Percentiles rank a stretch among this genome's conserved stretches.
Evolutionary conservation across 495 filamentous ascomycete genomes (phyloP).

Genomic region (Ramalina intermedia): DNA sequence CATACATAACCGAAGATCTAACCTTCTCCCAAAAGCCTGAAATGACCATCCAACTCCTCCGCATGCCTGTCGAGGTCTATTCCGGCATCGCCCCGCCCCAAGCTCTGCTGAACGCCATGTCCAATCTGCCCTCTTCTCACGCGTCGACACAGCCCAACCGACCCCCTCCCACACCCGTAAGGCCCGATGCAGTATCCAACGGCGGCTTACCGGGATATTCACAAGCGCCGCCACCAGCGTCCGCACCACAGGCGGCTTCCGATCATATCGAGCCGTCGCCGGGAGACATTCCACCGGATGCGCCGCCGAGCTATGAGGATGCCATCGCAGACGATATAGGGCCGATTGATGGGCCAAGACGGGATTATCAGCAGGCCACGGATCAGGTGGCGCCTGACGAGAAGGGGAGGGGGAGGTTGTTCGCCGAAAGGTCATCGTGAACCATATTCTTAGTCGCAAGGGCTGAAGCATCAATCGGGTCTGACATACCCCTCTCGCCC

Average conservation of each 20-base stretch:
- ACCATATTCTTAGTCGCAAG: too few species aligned
- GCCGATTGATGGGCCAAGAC: conserved; percentile 47
- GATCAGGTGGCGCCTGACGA: neutral
- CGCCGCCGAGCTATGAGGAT: conserved; percentile 75
- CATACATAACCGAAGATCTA: neutral
- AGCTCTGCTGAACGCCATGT: conserved; percentile 57
- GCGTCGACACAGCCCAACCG: conserved; percentile 15
- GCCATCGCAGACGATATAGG: conserved; percentile 68
- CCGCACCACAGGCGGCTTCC: neutral
- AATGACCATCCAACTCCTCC: conserved; percentile 56
- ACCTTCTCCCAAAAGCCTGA: conserved; percentile 35
- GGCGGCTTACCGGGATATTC: conserved; percentile 13
- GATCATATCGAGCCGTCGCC: conserved; percentile 13
- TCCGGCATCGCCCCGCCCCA: conserved; percentile 81
- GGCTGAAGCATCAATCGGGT: too few species aligned
- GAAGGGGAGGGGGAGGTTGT: conserved; percentile 3
- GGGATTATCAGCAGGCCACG: conserved; percentile 41
- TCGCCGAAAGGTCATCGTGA: neutral
- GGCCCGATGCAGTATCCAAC: conserved; percentile 24
- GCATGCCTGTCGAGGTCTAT: conserved; percentile 66
- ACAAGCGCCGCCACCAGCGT: conserved; percentile 12
- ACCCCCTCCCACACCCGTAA: conserved; percentile 9
- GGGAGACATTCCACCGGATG: conserved; percentile 40
- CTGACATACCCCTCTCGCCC: too few species aligned
- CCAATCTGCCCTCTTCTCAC: conserved; percentile 20